Conservation (phyloP, 371 early-diverging fungal genomes). For the Rhizopus stolonifer region DNA sequence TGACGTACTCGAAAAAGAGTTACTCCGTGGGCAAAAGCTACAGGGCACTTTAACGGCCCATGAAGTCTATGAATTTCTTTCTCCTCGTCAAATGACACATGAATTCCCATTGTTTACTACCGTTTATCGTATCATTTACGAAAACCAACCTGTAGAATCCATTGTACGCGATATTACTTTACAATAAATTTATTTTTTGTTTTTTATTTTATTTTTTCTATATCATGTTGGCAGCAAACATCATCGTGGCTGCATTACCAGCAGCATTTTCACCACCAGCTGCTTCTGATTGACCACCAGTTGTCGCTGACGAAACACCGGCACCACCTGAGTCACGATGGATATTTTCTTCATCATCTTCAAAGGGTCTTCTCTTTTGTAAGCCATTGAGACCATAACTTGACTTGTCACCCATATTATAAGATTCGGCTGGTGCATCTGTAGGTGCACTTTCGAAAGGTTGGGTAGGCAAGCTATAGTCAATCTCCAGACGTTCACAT, state of each 20-base stretch:
- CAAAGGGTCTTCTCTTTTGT: constrained; percentile 25
- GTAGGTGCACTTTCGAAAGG: constrained; percentile 20
- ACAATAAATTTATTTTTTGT: not conserved
- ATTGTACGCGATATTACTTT: constrained; percentile 22
- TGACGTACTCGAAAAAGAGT: constrained; percentile 84
- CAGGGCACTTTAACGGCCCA: constrained; percentile 95
- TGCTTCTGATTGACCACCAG: not conserved
- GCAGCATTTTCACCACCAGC: constrained; percentile 29
- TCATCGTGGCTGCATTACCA: constrained; percentile 34
- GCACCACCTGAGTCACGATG: constrained; percentile 5
- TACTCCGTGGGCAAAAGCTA: constrained; percentile 96
- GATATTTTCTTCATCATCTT: constrained; percentile 14
- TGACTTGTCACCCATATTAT: constrained; percentile 31
- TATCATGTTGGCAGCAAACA: constrained; percentile 30
- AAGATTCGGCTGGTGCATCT: constrained; percentile 31
- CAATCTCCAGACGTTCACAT: constrained; percentile 58
- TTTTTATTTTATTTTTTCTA: not conserved
- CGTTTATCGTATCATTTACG: constrained; percentile 90
- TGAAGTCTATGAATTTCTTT: constrained; percentile 85
- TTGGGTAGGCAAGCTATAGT: constrained; percentile 46
- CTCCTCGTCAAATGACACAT: constrained; percentile 56
- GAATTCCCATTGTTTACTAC: constrained; percentile 89
- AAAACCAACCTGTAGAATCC: constrained; percentile 41
- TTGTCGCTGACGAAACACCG: not conserved
- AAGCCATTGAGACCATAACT: constrained; percentile 39